These are phyloP conservation scores for Eucalyptus pauciflora DNA, from an alignment of 345 rosid genomes.

Conservation along the genomic window DNA sequence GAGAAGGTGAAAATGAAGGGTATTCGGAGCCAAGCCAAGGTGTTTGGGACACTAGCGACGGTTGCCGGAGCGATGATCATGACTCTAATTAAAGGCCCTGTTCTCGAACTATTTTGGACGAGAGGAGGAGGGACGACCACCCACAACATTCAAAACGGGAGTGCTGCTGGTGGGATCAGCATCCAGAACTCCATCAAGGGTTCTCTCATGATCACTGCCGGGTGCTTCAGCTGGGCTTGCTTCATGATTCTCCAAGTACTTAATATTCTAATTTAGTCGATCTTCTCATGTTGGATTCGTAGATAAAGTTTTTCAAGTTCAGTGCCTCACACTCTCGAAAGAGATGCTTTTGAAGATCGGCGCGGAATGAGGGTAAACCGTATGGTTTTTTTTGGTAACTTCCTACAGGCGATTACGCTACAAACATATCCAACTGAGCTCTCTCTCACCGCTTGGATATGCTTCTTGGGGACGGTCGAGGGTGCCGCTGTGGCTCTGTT, in stretches of 20 bases:
- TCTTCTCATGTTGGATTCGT: not conserved
- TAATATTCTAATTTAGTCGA: not conserved
- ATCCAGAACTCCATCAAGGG: slow-evolving; percentile 58
- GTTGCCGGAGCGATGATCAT: slow-evolving; percentile 90
- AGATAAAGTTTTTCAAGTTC: not conserved
- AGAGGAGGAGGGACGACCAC: slow-evolving; percentile 1
- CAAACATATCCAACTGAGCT: slow-evolving; percentile 68
- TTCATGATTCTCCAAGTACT: slow-evolving; percentile 56
- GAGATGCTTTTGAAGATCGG: not conserved
- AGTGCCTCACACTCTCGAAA: not conserved
- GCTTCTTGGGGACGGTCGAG: slow-evolving; percentile 73
- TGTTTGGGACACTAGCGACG: slow-evolving; percentile 63
- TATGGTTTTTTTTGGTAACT: not conserved
- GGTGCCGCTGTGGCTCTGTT: slow-evolving; percentile 52
- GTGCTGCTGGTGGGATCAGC: slow-evolving; percentile 15
- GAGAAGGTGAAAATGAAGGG: slow-evolving; percentile 56
- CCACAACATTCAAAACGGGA: slow-evolving; percentile 6
- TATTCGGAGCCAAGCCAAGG: slow-evolving; percentile 51
- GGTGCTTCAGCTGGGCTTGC: slow-evolving; percentile 70
- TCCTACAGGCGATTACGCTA: slow-evolving; percentile 51
- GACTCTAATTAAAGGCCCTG: slow-evolving; percentile 70
- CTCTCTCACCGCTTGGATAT: slow-evolving; percentile 84
- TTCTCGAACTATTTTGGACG: slow-evolving; percentile 41
- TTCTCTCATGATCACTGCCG: slow-evolving; percentile 47
- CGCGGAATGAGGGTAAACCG: not conserved